Evolutionary conservation across 2,329 filamentous ascomycete species (phyloP).

Genomic region (Cladosporium halotolerans): DNA sequence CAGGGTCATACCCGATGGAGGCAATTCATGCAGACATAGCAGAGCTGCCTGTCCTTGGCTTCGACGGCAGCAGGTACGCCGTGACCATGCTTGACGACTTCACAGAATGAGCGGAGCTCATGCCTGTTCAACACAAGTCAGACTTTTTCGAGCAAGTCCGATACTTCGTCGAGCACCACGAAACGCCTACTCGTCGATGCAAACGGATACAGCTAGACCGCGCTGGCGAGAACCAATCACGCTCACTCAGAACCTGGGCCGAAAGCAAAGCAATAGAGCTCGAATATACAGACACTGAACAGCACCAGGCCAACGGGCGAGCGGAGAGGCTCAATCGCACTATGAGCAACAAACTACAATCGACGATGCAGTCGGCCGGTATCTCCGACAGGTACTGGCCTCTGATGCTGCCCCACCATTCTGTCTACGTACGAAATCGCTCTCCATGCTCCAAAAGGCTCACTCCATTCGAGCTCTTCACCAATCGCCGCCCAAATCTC

Average conservation of each 20-base stretch:
- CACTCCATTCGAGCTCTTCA: background rate
- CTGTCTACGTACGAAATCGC: background rate
- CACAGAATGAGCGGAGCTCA: background rate
- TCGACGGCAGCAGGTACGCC: background rate
- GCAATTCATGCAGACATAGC: background rate
- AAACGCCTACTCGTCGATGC: background rate
- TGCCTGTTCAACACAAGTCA: background rate
- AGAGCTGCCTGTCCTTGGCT: background rate
- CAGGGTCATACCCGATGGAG: background rate
- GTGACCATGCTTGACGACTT: background rate
- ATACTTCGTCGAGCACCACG: background rate
- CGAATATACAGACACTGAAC: background rate
- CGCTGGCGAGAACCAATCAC: background rate
- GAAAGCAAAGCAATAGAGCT: background rate
- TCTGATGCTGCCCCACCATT: background rate
- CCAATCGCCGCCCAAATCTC: background rate
- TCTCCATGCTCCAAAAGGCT: background rate
- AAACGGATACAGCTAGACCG: background rate
- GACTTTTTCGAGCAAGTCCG: background rate
- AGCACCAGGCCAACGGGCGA: background rate
- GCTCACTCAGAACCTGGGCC: background rate
- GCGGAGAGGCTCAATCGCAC: background rate
- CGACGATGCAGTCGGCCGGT: background rate
- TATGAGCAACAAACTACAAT: background rate
- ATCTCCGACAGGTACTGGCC: background rate